Percentiles rank a stretch among this genome's conserved stretches.
Conservation (phyloP, 2,329 filamentous ascomycete genomes). For the Aspergillus versicolor region DNA sequence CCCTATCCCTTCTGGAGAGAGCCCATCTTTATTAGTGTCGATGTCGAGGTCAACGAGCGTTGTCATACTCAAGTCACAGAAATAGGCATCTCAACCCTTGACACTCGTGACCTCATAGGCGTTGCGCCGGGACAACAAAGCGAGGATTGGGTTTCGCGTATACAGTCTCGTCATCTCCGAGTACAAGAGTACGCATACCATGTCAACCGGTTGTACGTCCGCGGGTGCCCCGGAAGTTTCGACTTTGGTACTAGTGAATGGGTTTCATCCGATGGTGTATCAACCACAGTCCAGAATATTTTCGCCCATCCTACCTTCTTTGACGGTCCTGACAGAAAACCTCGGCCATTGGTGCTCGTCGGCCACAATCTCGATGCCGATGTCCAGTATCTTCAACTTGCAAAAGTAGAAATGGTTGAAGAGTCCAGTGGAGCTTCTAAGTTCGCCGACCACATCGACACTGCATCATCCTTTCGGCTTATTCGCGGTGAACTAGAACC, state of each 20-base stretch:
- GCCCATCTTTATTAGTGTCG: constrained; percentile 74
- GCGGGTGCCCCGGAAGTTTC: constrained; percentile 75
- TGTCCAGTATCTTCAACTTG: constrained; percentile 61
- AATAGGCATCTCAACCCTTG: constrained; percentile 78
- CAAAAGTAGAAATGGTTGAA: constrained; percentile 58
- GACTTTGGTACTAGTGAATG: constrained; percentile 64
- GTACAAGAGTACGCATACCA: constrained; percentile 67
- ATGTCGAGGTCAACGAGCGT: constrained; percentile 78
- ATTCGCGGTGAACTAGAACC: constrained; percentile 55
- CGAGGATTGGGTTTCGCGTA: constrained; percentile 64
- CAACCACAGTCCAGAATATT: constrained; percentile 50
- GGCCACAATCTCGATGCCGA: constrained; percentile 73
- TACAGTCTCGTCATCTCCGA: constrained; percentile 73
- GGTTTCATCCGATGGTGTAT: constrained; percentile 48
- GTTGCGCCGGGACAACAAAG: constrained; percentile 62
- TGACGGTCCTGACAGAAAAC: constrained; percentile 40
- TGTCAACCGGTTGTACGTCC: constrained; percentile 66
- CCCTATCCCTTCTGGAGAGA: constrained; percentile 52
- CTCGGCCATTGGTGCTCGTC: constrained; percentile 70
- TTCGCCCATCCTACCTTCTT: constrained; percentile 58
- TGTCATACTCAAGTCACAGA: constrained; percentile 71
- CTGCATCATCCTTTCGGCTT: constrained; percentile 66
- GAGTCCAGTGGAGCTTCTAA: constrained; percentile 19
- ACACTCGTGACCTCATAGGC: constrained; percentile 61
- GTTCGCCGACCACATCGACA: constrained; percentile 70